Base-by-base conservation (phyloP, 805 yeast species). In the Candida corydali region DNA sequence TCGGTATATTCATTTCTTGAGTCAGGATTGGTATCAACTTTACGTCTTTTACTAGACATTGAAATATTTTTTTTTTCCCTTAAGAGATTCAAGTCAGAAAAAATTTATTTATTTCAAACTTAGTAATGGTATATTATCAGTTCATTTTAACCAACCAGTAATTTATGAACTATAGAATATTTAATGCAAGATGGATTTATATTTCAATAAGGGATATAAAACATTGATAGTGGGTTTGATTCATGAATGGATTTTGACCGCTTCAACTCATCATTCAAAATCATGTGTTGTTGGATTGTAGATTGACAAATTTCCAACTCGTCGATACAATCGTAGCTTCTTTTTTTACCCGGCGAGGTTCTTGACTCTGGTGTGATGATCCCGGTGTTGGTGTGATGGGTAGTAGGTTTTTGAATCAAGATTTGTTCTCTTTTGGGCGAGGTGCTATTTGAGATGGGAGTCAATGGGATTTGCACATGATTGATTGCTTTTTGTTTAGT, bases 401-500 rank as follows among this genome's bases (percentile, higher is more conserved):
- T 22, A 4, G 31, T 30, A 9, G 4, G 19, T 17, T 28, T 26
- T n/a, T 30, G n/a, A n/a, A 26, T 34, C 14, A 29, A 32, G 5
- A 10, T 22, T 8, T 26, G 34, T 16, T 20, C 29, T 26, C 44
- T 15, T 15, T 40, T 43, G 11, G 59, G 59, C 4, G 54, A 47
- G 5, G 55, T 50, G 34, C 49, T 49, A 33, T 44, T 52, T 33
- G 53, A 59, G 35, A 47, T 51, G 31, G 52, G 59, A 35, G 61
- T 51, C 39, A 55, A 51, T 41, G 57, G 62, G 40, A 41, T 49
- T 18, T 36, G 35, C 28, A 34, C 40, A n/a, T 39, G 23, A 17
- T 34, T 19, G 25, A 12, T 22, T 15, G 34, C 17, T 8, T 30
- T 23, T n/a, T n/a, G n/a, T 15, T 24, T 30, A n/a, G 18, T 20